Evolutionary conservation across 2,329 filamentous ascomycete species (phyloP), one percentile per base, ranked within the genome.

Genomic region (Leptographium wingfieldii): DNA sequence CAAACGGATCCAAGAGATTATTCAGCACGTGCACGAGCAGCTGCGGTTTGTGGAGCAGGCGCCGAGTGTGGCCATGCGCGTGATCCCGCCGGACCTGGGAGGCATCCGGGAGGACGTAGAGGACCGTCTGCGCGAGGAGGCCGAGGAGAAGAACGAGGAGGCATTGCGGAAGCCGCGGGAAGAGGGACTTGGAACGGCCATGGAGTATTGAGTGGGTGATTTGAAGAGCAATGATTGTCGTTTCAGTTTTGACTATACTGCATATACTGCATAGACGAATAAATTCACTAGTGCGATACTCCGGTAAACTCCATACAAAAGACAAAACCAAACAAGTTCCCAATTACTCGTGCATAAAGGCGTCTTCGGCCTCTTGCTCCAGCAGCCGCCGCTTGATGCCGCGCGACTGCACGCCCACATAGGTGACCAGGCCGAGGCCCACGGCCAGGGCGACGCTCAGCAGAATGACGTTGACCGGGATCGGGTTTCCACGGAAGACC

Each of bases 21-120:
- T 95, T 4, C 80, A 87, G 69, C 85, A 89, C 61, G 85, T 96
- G 52, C 83, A 84, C 52, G 90, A 95, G 71, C 92, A 97, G 73
- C 73, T 99, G 64, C 81, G 89, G 31, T 96, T 95, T 69, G 84
- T 97, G 58, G 80, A 88, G 68, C 82, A 85, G 46, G 90, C 90
- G 9, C 94, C 94, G 0, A 95, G 90, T 67, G 90, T 95, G 33
- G 90, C 95, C 71, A 87, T 91, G 73, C 83, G 84, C 65, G 80
- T 84, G 53, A 88, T 96, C 58, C 90, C 90, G 11, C 87, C 88
- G 0, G 89, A 92, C 68, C 78, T 94, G 7, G 78, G 80, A 22
- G 83, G 78, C 51, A 78, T 88, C 12, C 77, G 87, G 64, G 82
- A 87, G 60, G 82, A 88, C 59, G 82, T 89, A 1, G 88, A 92